phyloP scores from a whole-genome alignment of 176 grass and related monocot species.

The Leersia perrieri region DNA sequence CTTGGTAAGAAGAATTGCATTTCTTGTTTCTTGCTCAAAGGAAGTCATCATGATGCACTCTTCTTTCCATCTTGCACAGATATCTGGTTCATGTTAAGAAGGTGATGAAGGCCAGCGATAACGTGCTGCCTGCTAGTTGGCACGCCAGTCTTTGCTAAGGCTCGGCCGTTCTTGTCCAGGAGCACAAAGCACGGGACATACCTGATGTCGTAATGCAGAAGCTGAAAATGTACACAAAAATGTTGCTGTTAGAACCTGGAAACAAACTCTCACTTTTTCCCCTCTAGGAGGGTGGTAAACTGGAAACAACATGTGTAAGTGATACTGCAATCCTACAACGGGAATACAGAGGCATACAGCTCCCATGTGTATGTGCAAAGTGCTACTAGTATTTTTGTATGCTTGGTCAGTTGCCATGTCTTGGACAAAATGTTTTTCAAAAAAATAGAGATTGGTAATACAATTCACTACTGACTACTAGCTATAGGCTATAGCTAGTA shows the following conservation, averaged over 20 bases:
- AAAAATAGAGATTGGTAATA: background rate
- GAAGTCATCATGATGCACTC: slow-evolving; percentile 28
- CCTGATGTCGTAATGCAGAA: slow-evolving; percentile 86
- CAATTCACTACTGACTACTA: background rate
- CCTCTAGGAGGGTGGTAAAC: background rate
- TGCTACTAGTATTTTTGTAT: background rate
- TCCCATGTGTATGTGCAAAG: background rate
- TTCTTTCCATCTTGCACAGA: slow-evolving; percentile 21
- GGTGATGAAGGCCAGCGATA: slow-evolving; percentile 72
- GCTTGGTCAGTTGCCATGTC: background rate
- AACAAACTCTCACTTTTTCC: background rate
- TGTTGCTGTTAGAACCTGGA: slow-evolving; percentile 14
- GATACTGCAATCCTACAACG: background rate
- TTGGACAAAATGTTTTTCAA: background rate
- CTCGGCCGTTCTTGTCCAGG: slow-evolving; percentile 84
- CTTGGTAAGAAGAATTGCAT: background rate
- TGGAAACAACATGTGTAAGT: background rate
- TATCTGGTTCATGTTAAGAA: slow-evolving; percentile 65
- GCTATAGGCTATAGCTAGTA: background rate
- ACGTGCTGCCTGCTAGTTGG: slow-evolving; percentile 80
- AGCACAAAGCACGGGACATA: slow-evolving; percentile 96
- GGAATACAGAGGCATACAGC: background rate
- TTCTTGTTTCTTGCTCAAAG: slow-evolving; percentile 8
- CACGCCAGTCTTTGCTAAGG: slow-evolving; percentile 81
- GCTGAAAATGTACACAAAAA: slow-evolving; percentile 45